Evolutionary conservation across 2,329 filamentous ascomycete species (phyloP), one percentile per base, ranked within the genome.

Genomic region (Venturia oleaginea): DNA sequence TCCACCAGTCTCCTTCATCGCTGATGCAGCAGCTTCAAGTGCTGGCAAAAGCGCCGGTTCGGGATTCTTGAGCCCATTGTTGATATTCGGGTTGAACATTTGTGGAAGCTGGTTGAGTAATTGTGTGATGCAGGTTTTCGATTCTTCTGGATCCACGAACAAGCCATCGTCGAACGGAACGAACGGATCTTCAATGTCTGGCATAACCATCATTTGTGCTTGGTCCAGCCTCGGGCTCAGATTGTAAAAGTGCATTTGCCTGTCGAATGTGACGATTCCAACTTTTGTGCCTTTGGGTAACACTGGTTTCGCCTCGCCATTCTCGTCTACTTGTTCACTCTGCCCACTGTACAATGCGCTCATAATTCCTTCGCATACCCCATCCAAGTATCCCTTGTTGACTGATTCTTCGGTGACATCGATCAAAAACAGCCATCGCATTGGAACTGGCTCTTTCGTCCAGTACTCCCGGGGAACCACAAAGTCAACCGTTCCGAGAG

Each of bases 131-230:
- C 95, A 87, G 30, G 86, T 80, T 81, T 89, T 93, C 57, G 91
- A 94, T 74, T 96, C 91, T 70, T 92, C 87, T 1, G 94, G 92
- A 74, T 99, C 93, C 19, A 97, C 93, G 74, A 97, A 97, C 11
- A 99, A 81, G 19, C 93, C 92, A 65, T 96, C 90, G 67, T 90
- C 91, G 22, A 99, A 81, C 2, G 94, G 92, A 19, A 97, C 86
- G 74, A 99, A 99, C 0, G 94, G 94, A 69, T 99, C 94, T 71
- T 97, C 92, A 60, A 99, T 84, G 73, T 99, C 94, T 3, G 94
- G 90, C 91, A 99, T 96, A 61, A 99, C 92, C 81, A 99, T 86
- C 91, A 99, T 97, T 73, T 99, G 94, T 11, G 94, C 91, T 76
- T 92, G 87, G 64, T 94, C 88, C 51, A 97, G 80, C 48, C 83